Conservation (phyloP, 2,329 filamentous ascomycete species). For the Aspergillus hortae region DNA sequence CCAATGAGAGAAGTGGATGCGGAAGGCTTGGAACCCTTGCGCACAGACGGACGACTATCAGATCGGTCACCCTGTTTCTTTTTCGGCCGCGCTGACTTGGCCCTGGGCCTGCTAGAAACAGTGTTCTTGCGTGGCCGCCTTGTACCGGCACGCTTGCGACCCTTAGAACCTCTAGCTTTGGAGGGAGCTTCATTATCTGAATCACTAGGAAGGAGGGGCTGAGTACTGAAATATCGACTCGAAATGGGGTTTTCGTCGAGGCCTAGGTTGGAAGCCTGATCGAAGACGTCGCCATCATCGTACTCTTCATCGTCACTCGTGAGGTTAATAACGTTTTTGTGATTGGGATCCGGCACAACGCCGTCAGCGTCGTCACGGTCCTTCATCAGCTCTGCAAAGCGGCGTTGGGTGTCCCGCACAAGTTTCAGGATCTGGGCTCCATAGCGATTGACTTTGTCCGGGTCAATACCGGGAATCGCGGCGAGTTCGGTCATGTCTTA, state of each 20-base stretch:
- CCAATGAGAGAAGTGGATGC: conserved; percentile 28
- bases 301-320: conserved; percentile 39
- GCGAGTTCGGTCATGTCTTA: conserved; percentile 38
- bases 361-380: conserved; percentile 49
- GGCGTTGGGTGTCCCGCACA: conserved; percentile 36
- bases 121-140: conserved; percentile 24
- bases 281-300: conserved; percentile 30
- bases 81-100: conserved; percentile 23
- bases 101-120: conserved; percentile 18
- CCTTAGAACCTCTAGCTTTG: conserved; percentile 17
- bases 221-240: conserved; percentile 32
- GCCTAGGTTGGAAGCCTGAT: conserved; percentile 22
- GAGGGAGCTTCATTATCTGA: conserved; percentile 18
- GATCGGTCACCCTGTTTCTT: conserved; percentile 20
- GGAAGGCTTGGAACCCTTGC: conserved; percentile 25
- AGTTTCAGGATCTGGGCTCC: conserved; percentile 42
- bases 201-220: conserved; percentile 19
- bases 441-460: conserved; percentile 43
- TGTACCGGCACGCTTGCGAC: conserved; percentile 25
- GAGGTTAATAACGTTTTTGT: conserved; percentile 44
- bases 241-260: conserved; percentile 24
- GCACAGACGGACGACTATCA: conserved; percentile 18
- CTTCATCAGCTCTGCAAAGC: conserved; percentile 43
- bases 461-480: conserved; percentile 40
- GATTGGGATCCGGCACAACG: conserved; percentile 42